Base-by-base conservation (phyloP, 164 flowering plant species). In the Tinospora cordifolia region DNA sequence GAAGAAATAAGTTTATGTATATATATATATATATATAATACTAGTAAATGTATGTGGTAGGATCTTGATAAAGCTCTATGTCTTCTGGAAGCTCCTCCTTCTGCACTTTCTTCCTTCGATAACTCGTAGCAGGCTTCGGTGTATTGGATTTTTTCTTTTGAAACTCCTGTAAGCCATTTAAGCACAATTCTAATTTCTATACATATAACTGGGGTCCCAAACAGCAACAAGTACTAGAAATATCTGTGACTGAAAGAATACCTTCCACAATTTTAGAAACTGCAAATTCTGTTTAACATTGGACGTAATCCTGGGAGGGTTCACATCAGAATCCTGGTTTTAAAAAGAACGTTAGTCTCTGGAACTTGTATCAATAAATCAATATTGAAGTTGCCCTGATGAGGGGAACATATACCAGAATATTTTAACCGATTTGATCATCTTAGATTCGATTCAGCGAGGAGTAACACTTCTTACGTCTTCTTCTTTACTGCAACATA, bases 211-310 rank as follows among this genome's bases (percentile, higher is more conserved):
- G 19, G 19, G 58, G 3, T 51, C 3, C 17, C 22, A 40, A 40
- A 66, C n/a, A n/a, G 68, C 26, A 10, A 36, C 39, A 15, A 21
- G 21, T 19, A 15, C 38, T 25, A 66, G 27, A 26, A 54, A 59
- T n/a, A 41, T 40, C 17, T 21, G 24, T 26, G 8, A 36, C 59
- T n/a, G n/a, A 65, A 51, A 51, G 58, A 13, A 10, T 64, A 91
- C 98, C 93, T 82, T 90, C 97, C 92, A 90, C 66, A 86, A 67
- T 79, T 66, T 88, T 30, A 94, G 74, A 72, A 89, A 81, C 84
- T 88, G 97, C 82, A 94, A 82, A 77, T 89, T 92, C 83, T 89
- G 97, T 86, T 92, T 94, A 72, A 94, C 87, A 76, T 94, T 94
- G 57, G 97, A 83, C 59, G 90, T 94, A 75, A 94, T 94, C 80